Conservation (phyloP, 768 basidiomycete genomes). For the Tephrocybe sp. region DNA sequence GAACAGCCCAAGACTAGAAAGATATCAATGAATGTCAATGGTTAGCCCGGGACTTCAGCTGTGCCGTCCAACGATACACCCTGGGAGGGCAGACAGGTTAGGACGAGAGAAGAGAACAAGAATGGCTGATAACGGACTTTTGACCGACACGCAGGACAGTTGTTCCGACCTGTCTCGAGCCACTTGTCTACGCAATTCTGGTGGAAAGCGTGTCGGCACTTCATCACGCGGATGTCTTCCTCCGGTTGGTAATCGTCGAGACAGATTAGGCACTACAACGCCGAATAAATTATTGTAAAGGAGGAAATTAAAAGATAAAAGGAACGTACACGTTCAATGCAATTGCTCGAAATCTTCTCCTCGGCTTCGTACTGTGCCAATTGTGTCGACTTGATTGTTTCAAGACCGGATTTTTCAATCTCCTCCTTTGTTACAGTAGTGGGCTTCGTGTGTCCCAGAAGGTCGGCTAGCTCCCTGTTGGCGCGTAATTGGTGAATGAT, state of each 20-base stretch:
- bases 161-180: slow-evolving; percentile 82
- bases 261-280: slow-evolving; percentile 80
- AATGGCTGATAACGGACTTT: slow-evolving; percentile 42
- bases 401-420: slow-evolving; percentile 79
- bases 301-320: background rate
- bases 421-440: slow-evolving; percentile 81
- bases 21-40: background rate
- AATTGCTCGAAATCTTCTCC: slow-evolving; percentile 71
- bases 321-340: slow-evolving; percentile 67
- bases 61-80: slow-evolving; percentile 28
- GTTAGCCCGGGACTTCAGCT: background rate
- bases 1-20: background rate
- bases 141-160: slow-evolving; percentile 88
- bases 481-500: slow-evolving; percentile 6
- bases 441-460: slow-evolving; percentile 80
- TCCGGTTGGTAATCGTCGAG: slow-evolving; percentile 79
- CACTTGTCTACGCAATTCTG: slow-evolving; percentile 85
- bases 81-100: slow-evolving; percentile 19
- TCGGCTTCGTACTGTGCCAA: slow-evolving; percentile 54
- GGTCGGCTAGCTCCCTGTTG: slow-evolving; percentile 73
- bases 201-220: slow-evolving; percentile 90
- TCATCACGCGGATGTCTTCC: slow-evolving; percentile 77
- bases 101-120: background rate
- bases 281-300: background rate
- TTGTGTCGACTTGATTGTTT: slow-evolving; percentile 61